phyloP scores from a whole-genome alignment of 1,284 basidiomycete genomes.

The Ustilago loliicola region DNA sequence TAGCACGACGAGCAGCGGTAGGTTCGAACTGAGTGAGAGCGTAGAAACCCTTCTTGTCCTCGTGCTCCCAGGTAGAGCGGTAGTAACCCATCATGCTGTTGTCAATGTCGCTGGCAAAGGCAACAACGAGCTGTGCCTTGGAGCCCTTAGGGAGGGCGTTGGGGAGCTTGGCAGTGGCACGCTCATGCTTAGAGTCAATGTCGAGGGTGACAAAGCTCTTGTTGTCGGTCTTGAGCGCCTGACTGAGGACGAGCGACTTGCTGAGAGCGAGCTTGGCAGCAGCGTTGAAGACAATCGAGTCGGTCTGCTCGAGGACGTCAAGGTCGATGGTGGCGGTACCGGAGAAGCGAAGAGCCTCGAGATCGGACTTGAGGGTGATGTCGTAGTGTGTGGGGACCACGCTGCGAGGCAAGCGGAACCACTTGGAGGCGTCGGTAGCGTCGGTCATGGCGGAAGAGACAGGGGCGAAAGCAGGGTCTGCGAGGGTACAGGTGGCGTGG shows the following conservation, averaged over 20 bases:
- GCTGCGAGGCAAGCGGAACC: conserved; percentile 81
- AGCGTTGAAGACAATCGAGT: conserved; percentile 70
- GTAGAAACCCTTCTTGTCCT: conserved; percentile 71
- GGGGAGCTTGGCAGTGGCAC: conserved; percentile 59
- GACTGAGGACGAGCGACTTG: conserved; percentile 77
- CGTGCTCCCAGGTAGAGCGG: conserved; percentile 69
- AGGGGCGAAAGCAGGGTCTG: conserved; percentile 40
- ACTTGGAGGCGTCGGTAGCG: conserved; percentile 57
- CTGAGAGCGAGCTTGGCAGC: conserved; percentile 78
- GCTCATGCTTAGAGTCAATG: conserved; percentile 70
- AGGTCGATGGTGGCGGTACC: conserved; percentile 86
- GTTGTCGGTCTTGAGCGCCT: conserved; percentile 76
- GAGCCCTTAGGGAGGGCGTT: conserved; percentile 58
- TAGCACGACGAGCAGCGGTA: conserved; percentile 79
- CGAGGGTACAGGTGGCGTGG: conserved; percentile 46
- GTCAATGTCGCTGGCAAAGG: conserved; percentile 63
- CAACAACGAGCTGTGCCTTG: conserved; percentile 60
- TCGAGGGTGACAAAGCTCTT: conserved; percentile 73
- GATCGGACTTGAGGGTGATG: conserved; percentile 83
- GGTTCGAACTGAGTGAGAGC: conserved; percentile 76
- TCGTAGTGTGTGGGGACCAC: conserved; percentile 85
- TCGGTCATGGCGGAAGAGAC: conserved; percentile 51
- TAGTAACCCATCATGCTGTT: conserved; percentile 71
- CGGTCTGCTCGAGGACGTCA: conserved; percentile 78
- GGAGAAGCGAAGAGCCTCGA: conserved; percentile 80